Base-by-base conservation (phyloP, 441 rosid genomes). In the Eruca vesicaria region DNA sequence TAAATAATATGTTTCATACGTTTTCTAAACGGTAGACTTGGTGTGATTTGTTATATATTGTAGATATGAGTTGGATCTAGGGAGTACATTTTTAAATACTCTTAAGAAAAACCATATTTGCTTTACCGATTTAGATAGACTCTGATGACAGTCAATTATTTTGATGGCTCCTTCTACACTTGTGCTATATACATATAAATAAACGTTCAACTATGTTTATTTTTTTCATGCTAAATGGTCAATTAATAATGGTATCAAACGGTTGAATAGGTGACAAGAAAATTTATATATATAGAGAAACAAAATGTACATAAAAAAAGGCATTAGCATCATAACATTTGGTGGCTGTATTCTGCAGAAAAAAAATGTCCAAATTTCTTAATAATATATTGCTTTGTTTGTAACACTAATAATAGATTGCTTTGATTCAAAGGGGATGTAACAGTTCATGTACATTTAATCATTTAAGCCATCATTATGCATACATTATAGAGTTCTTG, bases 301-400 rank as follows among this genome's bases (percentile, higher is more conserved):
- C 18, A 43, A 43, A 28, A 11, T 7, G 9, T 36, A 38, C 2
- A 57, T 7, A 19, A 32, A 19, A 43, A 2, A 50, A 45, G 14
- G 38, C 55, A 0, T 60, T 19, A 15, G 33, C 32, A 60, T 32
- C 33, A 71, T 45, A 60, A 33, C 38, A 21, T 56, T 61, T 63
- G 57, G 45, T 73, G 58, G 64, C 36, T 73, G 12, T 16, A 28
- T 29, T 57, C 23, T 48, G 55, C 60, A 66, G 38, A 52, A 69
- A 23, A 1, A 60, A 69, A 29, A 31, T 6, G 12, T 15, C 43
- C 6, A 55, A 21, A 12, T 23, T 56, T 56, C 10, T 23, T 26
- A 69, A 64, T 31, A 62, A 43, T 57, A 56, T 76, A 48, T 77
- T 77, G 80, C 68, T 77, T 77, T 35, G 68, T n/a, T n/a, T n/a